Conservation (phyloP, 2,329 filamentous ascomycete species). For the Ceratocystis papillata region DNA sequence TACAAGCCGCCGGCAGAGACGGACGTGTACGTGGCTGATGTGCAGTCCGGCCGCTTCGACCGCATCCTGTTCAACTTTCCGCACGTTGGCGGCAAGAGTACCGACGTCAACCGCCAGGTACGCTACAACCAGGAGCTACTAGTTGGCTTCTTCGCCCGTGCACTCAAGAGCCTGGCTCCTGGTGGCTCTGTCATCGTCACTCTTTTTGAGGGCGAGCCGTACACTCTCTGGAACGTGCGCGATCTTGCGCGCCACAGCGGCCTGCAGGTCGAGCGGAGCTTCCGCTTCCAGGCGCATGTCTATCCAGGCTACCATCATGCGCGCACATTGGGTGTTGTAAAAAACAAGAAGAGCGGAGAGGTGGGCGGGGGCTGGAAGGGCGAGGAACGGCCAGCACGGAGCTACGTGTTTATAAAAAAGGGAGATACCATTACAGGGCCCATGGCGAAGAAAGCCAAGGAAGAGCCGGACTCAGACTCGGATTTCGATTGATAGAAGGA, state of each 20-base stretch:
- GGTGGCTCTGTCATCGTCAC: conserved; percentile 64
- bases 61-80: conserved; percentile 93
- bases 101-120: conserved; percentile 88
- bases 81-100: conserved; percentile 83
- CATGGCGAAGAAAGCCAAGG: conserved; percentile 30
- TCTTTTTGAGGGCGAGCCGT: conserved; percentile 86
- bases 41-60: conserved; percentile 47
- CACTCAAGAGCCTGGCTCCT: conserved; percentile 37
- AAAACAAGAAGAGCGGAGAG: conserved; percentile 36
- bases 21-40: conserved; percentile 18
- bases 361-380: conserved; percentile 38
- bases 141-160: conserved; percentile 54
- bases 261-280: conserved; percentile 58
- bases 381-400: conserved; percentile 41
- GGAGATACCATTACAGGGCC: conserved; percentile 36
- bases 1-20: conserved; percentile 30
- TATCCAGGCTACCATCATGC: conserved; percentile 69
- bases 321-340: conserved; percentile 57
- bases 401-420: conserved; percentile 52
- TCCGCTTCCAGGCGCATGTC: conserved; percentile 51
- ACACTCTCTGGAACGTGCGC: conserved; percentile 87
- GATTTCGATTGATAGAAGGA: conserved; percentile 17
- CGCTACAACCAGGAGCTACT: conserved; percentile 77
- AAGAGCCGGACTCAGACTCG: conserved; percentile 30
- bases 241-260: conserved; percentile 74